Base-by-base conservation (phyloP, 1,139 yeast genomes). In the Taphrina wiesneri region DNA sequence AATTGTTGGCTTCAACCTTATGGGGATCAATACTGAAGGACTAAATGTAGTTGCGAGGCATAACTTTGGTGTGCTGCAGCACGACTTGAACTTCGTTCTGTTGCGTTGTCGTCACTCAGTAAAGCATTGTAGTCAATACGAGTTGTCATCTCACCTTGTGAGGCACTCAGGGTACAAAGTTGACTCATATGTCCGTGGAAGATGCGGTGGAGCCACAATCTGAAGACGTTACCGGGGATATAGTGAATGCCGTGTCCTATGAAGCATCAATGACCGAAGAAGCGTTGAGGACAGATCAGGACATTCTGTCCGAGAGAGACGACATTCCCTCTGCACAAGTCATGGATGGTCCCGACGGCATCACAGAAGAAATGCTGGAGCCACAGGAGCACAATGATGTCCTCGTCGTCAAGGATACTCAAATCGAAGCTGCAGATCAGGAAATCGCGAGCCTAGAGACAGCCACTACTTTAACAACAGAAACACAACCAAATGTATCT, bases 161-260 rank as follows among this genome's bases (percentile, higher is more conserved):
- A 30, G 34, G 34, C 34, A 6, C 19, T 39, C 17, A 39, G 15
- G 7, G 7, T 7, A 39, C 4, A 39, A 19, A 39, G 43, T 13
- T 11, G 17, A n/a, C 17, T 7, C 17, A 39, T n/a, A 49, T 49
- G 53, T 49, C 53, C 53, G 53, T 19, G 36, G 34, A 34, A 30
- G 53, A 49, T 26, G 36, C 53, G 26, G 36, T 28, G 36, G 53
- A 49, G 53, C 53, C 36, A 26, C 53, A 28, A 26, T 15, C 36
- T 11, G 36, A 49, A 26, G 53, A 30, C 17, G 11, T n/a, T 45
- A n/a, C 28, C 11, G 28, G 9, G 7, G 49, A 45, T 9, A 45
- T 45, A 2, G 49, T 45, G n/a, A 23, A 21, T 45, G 49, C 49
- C n/a, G 28, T 2, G 11, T 2, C 49, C 15, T 7, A 7, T 6